phyloP scores from a whole-genome alignment of 441 rosid species.

The Brassica balearica region DNA sequence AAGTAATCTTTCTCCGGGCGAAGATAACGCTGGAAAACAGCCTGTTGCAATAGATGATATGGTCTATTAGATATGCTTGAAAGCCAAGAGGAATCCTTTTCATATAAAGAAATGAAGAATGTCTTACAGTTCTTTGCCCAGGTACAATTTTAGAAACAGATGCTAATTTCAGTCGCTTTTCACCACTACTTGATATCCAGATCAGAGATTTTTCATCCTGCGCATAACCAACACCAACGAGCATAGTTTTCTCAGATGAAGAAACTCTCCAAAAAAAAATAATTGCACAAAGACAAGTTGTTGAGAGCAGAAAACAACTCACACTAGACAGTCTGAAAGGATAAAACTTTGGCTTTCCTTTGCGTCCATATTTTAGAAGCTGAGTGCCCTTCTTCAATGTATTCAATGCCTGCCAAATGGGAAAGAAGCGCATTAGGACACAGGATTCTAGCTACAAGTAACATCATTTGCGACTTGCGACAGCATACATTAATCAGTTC shows the following conservation, averaged over 20 bases:
- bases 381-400: constrained; percentile 95
- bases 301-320: constrained; percentile 48
- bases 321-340: constrained; percentile 92
- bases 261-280: neutral
- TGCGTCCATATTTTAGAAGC: constrained; percentile 95
- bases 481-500: neutral
- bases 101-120: neutral
- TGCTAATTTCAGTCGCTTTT: constrained; percentile 81
- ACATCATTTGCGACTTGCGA: neutral
- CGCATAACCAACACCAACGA: constrained; percentile 21
- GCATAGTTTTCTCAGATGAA: constrained; percentile 12
- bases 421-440: neutral
- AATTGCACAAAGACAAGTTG: constrained; percentile 6
- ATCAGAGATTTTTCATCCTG: constrained; percentile 95
- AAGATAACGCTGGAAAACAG: constrained; percentile 88
- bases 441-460: neutral
- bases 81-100: neutral
- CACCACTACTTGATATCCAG: constrained; percentile 89
- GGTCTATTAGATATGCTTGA: constrained; percentile 1
- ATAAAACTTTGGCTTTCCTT: constrained; percentile 95
- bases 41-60: constrained; percentile 50
- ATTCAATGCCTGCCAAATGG: constrained; percentile 69
- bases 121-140: too few species aligned
- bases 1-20: constrained; percentile 89
- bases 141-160: constrained; percentile 62